These are phyloP conservation scores for Eucalyptus caleyi DNA, from an alignment of 345 rosid species.

Conservation along the genomic window DNA sequence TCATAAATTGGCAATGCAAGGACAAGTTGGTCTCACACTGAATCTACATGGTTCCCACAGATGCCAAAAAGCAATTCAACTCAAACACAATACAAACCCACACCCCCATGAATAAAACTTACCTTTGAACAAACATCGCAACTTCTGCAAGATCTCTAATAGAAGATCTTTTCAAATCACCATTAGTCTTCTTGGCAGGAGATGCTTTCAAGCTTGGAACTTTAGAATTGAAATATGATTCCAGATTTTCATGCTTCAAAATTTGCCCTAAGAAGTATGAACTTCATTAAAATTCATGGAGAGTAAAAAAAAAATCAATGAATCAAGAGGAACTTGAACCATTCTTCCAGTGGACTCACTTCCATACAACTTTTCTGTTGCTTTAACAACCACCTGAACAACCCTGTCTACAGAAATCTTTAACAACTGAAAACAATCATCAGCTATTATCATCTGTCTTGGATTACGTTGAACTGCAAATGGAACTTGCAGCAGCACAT, in stretches of 20 bases:
- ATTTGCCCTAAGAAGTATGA: conserved; percentile 45
- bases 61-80: background rate
- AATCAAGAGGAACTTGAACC: background rate
- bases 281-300: background rate
- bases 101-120: background rate
- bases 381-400: conserved; percentile 56
- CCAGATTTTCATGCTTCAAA: conserved; percentile 72
- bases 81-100: background rate
- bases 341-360: conserved; percentile 34
- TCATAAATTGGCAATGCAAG: background rate
- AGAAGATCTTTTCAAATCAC: conserved; percentile 36
- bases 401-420: conserved; percentile 64
- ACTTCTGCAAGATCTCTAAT: conserved; percentile 46
- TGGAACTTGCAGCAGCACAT: conserved; percentile 82
- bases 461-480: conserved; percentile 72
- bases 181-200: conserved; percentile 25
- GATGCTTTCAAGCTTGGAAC: conserved; percentile 85
- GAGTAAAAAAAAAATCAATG: background rate
- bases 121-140: conserved; percentile 71
- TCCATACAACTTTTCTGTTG: conserved; percentile 85
- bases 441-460: conserved; percentile 78
- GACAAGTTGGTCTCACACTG: background rate
- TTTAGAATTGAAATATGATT: conserved; percentile 35
- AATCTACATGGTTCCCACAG: background rate
- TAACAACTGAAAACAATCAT: conserved; percentile 73